Evolutionary conservation across 1,139 yeast species (phyloP), one percentile per base, ranked within the genome.

Genomic region (Geotrichum citri-aurantii): DNA sequence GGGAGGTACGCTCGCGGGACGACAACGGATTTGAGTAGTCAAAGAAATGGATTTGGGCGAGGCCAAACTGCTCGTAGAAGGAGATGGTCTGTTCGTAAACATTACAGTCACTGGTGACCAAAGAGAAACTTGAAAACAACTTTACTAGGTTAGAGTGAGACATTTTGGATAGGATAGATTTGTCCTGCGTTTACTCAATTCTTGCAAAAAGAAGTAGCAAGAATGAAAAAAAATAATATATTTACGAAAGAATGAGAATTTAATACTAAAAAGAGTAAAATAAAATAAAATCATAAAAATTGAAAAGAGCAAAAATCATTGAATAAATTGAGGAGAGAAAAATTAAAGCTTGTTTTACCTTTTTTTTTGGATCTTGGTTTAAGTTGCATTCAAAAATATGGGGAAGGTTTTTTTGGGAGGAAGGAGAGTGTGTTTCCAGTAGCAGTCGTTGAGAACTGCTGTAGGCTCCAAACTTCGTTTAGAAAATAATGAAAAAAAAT

Each of bases 41-140:
- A 75, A 72, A 64, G 75, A 79, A 67, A 68, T 75, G 72, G 72
- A 78, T 68, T 75, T 77, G 67, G 74, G 77, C 61, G 69, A 87
- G 86, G 29, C 92, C 92, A 54, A 87, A 76, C 23, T 69, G 64
- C 61, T 71, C 68, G 71, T 87, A 87, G 73, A 85, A 87, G 23
- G 73, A 67, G 55, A 80, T 73, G 37, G 86, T 70, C 46, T 75
- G 68, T 5, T 69, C 69, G 70, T 79, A 86, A 62, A 74, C 71
- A 26, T 68, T 71, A 7, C 76, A 73, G 65, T 79, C 81, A 56
- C 75, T 72, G 19, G 91, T 84, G 33, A 84, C 84, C 58, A 86
- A 72, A 48, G 90, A 84, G 55, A 81, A 75, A 65, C 81, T 81
- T 27, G 78, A 71, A 46, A 72, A 64, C 50, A 73, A 76, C 52